Evolutionary conservation across 371 early-diverging fungal species (phyloP), one percentile per base, ranked within the genome.

Genomic region (Rhizomucor miehei): DNA sequence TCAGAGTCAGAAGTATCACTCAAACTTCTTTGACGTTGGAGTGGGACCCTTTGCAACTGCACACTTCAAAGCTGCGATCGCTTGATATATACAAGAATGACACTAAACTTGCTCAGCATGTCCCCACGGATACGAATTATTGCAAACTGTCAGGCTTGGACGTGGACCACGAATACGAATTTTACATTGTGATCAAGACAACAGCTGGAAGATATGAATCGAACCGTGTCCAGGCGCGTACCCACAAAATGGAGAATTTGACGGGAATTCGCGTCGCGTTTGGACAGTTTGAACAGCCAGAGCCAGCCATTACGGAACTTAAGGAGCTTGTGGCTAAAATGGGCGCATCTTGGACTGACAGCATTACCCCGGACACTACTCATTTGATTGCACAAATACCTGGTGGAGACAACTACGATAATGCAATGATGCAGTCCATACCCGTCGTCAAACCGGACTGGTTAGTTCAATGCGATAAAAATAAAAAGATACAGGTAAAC

Each of bases 361-460:
- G 87, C 12, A 84, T 96, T 36, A 82, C 86, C n/a, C 76, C 83
- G 16, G 93, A 92, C 52, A 92, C 92, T 53, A 98, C 98, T 3
- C 97, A 98, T 71, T 62, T 98, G 53, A 64, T 98, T 39, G 91
- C 93, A 58, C 87, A 91, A 46, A 69, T 84, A 51, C 88, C 90
- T 29, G 83, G 88, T 16, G 95, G 95, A 19, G 66, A 86, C 23
- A 90, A 89, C 50, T 95, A 90, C 66, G 93, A 94, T 48, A 77
- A 79, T n/a, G 96, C 98, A 0, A 60, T 89, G 56, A 88, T 86
- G 52, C 82, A 82, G 69, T 94, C 91, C 63, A 92, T 95, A 68
- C 95, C 98, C 11, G 81, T 93, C 55, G 96, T 95, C 23, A 91
- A 86, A 50, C 93, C 95, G 12, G 93, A 93, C 65, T 97, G 95